phyloP scores from a whole-genome alignment of 129 eudicot genomes.

The Silybum marianum region DNA sequence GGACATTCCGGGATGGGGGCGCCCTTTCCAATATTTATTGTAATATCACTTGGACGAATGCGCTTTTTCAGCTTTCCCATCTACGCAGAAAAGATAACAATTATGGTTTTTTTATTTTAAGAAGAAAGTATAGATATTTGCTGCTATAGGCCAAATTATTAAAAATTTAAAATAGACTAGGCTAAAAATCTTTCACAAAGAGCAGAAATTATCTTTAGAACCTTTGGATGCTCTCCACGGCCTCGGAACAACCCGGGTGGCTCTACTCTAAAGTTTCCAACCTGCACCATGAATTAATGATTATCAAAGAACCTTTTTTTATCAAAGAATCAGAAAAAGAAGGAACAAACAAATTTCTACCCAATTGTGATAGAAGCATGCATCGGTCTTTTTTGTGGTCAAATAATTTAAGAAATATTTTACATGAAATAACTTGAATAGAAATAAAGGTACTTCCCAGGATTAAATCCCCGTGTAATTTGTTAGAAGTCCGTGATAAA shows the following conservation, averaged over 20 bases:
- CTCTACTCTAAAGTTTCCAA: slow-evolving; percentile 97
- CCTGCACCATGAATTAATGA: slow-evolving; percentile 46
- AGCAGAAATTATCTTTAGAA: slow-evolving; percentile 27
- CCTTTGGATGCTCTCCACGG: slow-evolving; percentile 99
- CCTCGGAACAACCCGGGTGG: slow-evolving; percentile 99
- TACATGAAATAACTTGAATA: neutral
- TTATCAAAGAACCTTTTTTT: slow-evolving; percentile 4
- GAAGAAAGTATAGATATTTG: neutral
- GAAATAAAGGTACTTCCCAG: neutral
- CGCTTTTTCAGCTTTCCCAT: slow-evolving; percentile 98
- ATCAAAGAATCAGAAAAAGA: no score
- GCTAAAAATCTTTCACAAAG: slow-evolving; percentile 10
- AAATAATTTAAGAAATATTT: neutral
- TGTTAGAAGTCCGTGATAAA: neutral
- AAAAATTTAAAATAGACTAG: neutral
- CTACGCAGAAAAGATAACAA: slow-evolving; percentile 38
- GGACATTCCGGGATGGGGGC: slow-evolving; percentile 98
- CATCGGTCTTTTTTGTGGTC: neutral
- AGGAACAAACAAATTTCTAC: neutral
- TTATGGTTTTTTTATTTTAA: slow-evolving; percentile 12
- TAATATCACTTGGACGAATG: slow-evolving; percentile 82
- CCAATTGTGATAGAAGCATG: neutral
- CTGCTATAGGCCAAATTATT: neutral
- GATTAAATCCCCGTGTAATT: neutral
- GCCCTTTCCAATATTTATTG: slow-evolving; percentile 85